Evolutionary conservation across 2,329 filamentous ascomycete species (phyloP).

Genomic region (Alternaria burnsii): DNA sequence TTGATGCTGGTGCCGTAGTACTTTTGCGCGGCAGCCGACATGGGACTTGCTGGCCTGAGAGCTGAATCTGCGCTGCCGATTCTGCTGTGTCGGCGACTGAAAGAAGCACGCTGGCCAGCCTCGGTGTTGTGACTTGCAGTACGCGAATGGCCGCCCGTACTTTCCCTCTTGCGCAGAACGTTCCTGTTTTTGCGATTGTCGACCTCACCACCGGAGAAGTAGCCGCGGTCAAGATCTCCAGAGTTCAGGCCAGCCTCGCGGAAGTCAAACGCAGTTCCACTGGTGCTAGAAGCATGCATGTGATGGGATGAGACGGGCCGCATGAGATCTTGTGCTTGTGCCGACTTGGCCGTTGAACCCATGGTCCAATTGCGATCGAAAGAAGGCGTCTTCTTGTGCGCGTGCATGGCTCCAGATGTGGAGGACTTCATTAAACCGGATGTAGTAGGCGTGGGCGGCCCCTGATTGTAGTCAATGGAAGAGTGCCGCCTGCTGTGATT

Average conservation of each 20-base stretch:
- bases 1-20: constrained; percentile 67
- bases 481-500: constrained; percentile 89
- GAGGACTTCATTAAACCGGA: constrained; percentile 30
- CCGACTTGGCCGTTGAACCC: constrained; percentile 49
- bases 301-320: constrained; percentile 48
- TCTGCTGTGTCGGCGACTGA: constrained; percentile 74
- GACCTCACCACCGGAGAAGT: constrained; percentile 89
- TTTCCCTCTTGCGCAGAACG: constrained; percentile 77
- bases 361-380: constrained; percentile 69
- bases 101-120: constrained; percentile 65
- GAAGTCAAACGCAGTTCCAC: constrained; percentile 35
- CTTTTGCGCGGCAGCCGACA: constrained; percentile 70
- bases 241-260: constrained; percentile 44
- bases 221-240: constrained; percentile 80
- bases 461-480: constrained; percentile 74
- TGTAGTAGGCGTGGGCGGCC: constrained; percentile 35
- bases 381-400: constrained; percentile 65
- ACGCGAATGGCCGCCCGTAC: constrained; percentile 66
- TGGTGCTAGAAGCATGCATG: constrained; percentile 41
- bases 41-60: constrained; percentile 61
- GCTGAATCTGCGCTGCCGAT: constrained; percentile 82
- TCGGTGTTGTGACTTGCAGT: constrained; percentile 76
- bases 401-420: constrained; percentile 23
- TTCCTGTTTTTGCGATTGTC: constrained; percentile 77
- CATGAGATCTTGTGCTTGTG: constrained; percentile 34